Conservation (phyloP, 202 grass and related monocot genomes). For the Digitaria exilis region DNA sequence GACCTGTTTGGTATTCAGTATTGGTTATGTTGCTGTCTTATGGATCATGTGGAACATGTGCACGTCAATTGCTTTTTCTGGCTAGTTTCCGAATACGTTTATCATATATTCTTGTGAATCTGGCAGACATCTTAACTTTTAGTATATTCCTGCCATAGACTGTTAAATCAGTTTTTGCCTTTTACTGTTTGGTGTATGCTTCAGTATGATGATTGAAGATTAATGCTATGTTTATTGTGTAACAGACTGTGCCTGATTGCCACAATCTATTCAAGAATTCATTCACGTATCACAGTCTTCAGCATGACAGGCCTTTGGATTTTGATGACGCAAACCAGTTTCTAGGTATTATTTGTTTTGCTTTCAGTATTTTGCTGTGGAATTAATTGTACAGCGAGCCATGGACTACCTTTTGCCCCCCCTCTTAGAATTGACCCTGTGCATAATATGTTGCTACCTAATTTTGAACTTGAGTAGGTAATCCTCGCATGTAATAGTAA, state of each 20-base stretch:
- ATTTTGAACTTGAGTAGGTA: constrained; percentile 18
- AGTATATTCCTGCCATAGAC: constrained; percentile 8
- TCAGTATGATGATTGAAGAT: constrained; percentile 28
- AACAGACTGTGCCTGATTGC: constrained; percentile 77
- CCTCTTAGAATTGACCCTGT: not conserved
- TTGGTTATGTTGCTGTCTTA: not conserved
- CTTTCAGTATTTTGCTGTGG: constrained; percentile 35
- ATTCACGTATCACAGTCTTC: constrained; percentile 67
- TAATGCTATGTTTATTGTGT: constrained; percentile 28
- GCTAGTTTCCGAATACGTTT: constrained; percentile 26
- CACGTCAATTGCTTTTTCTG: constrained; percentile 5
- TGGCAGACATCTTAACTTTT: constrained; percentile 9
- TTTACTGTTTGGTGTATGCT: constrained; percentile 13
- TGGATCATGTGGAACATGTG: constrained; percentile 15
- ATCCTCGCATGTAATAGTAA: not conserved
- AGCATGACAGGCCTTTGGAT: constrained; percentile 64
- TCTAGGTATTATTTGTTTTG: constrained; percentile 60
- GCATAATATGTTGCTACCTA: constrained; percentile 13
- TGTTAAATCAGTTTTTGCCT: not conserved
- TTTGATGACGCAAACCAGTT: constrained; percentile 71
- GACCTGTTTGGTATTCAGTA: not conserved
- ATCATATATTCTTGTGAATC: constrained; percentile 12
- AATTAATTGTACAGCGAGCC: not conserved
- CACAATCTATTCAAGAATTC: constrained; percentile 71
- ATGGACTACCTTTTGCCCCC: constrained; percentile 6